A percentile compares a stretch with the other conserved stretches of the same genome.
Evolutionary conservation across 2,329 filamentous ascomycete genomes (phyloP).

Genomic region (Penicillium digitatum): DNA sequence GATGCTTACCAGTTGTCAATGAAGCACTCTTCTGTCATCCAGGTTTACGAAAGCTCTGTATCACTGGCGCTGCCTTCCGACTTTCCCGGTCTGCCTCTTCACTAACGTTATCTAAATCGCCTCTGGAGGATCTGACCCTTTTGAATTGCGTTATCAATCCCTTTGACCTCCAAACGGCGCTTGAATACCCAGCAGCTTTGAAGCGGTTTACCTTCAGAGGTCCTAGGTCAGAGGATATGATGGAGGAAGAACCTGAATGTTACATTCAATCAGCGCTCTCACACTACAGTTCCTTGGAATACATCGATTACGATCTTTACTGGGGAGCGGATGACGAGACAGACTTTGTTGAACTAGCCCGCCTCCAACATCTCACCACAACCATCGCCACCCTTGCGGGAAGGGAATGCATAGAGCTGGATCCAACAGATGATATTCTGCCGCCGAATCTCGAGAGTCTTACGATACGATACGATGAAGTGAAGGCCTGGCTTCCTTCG

Average conservation of each 20-base stretch:
- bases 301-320: slow-evolving; percentile 7
- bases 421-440: background rate
- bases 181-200: background rate
- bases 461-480: slow-evolving; percentile 5
- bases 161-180: background rate
- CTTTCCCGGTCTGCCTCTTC: too few relatives aligned
- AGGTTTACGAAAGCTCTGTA: slow-evolving; percentile 1
- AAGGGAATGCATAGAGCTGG: background rate
- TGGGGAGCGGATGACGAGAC: slow-evolving; percentile 1
- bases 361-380: slow-evolving; percentile 5
- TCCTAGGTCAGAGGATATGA: background rate
- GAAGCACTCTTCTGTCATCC: slow-evolving; percentile 3
- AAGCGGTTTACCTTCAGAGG: slow-evolving; percentile 3
- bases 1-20: background rate
- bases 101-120: background rate
- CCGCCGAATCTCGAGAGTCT: slow-evolving; percentile 6
- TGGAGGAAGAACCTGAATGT: background rate
- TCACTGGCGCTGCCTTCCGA: background rate
- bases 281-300: background rate
- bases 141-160: slow-evolving; percentile 2
- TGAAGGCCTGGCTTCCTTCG: background rate
- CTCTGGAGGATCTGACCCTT: slow-evolving; percentile 6
- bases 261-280: background rate
- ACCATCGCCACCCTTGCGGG: background rate
- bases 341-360: background rate